Evolutionary conservation across 371 early-diverging fungal genomes (phyloP).

Genomic region (Dichotomocladium elegans): DNA sequence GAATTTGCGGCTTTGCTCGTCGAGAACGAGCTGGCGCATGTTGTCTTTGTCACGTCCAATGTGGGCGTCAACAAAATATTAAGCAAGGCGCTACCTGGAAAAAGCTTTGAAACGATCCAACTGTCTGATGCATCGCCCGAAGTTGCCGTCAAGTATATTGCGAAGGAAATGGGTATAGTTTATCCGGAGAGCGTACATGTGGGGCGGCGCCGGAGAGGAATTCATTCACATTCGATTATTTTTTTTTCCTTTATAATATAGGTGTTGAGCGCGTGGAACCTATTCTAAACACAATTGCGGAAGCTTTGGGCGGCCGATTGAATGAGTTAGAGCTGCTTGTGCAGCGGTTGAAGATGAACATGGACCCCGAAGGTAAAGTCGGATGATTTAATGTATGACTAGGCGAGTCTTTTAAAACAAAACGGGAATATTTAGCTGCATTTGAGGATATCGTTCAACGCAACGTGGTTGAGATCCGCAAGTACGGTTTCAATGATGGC

Average conservation of each 20-base stretch:
- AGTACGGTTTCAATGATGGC: slow-evolving; percentile 76
- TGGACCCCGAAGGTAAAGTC: slow-evolving; percentile 52
- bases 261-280: slow-evolving; percentile 38
- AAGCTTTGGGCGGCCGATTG: slow-evolving; percentile 83
- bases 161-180: slow-evolving; percentile 47
- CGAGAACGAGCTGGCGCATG: slow-evolving; percentile 83
- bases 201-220: not conserved
- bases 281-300: slow-evolving; percentile 51
- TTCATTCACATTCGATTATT: not conserved
- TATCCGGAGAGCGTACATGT: not conserved
- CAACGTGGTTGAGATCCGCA: slow-evolving; percentile 80
- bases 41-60: slow-evolving; percentile 84
- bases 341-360: slow-evolving; percentile 78
- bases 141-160: slow-evolving; percentile 59
- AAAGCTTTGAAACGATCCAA: slow-evolving; percentile 67
- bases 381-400: not conserved
- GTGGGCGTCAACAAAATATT: slow-evolving; percentile 68
- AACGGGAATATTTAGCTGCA: slow-evolving; percentile 54
- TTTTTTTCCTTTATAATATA: not conserved
- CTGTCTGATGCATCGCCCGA: slow-evolving; percentile 71
- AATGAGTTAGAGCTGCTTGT: slow-evolving; percentile 84
- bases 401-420: not conserved
- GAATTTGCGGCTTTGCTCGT: slow-evolving; percentile 76
- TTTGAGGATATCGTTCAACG: slow-evolving; percentile 76
- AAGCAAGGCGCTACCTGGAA: slow-evolving; percentile 74